These are phyloP conservation scores for Pythium apleroticum DNA, from an alignment of 352 stramenopile genomes.

Conservation along the genomic window DNA sequence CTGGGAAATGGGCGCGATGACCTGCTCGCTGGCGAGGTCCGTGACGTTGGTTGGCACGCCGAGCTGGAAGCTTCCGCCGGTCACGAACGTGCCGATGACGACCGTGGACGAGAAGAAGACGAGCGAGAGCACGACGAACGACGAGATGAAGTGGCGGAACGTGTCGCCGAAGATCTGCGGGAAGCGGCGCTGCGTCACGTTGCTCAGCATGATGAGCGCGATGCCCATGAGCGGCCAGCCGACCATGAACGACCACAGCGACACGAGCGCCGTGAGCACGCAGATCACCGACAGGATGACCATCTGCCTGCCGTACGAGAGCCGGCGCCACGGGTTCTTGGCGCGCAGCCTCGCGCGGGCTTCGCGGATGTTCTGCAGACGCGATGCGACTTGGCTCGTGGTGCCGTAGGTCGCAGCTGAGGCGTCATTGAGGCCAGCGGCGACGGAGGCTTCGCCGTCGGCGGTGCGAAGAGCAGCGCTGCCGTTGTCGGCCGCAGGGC, in stretches of 20 bases:
- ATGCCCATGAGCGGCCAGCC: constrained; percentile 78
- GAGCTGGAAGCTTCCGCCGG: constrained; percentile 54
- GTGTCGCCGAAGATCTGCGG: constrained; percentile 73
- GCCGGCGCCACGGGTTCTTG: constrained; percentile 54
- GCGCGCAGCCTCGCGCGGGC: constrained; percentile 34
- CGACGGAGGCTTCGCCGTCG: neutral
- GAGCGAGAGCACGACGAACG: constrained; percentile 74
- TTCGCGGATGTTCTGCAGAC: constrained; percentile 37
- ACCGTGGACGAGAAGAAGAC: constrained; percentile 83
- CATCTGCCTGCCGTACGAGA: constrained; percentile 46
- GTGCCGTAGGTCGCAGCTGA: neutral
- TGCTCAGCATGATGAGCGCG: constrained; percentile 62
- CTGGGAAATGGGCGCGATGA: constrained; percentile 7
- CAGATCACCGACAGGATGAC: constrained; percentile 54
- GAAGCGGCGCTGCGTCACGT: constrained; percentile 67
- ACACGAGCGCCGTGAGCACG: constrained; percentile 57
- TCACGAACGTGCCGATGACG: constrained; percentile 74
- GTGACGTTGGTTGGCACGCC: constrained; percentile 38
- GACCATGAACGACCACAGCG: constrained; percentile 58
- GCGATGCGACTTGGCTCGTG: constrained; percentile 5
- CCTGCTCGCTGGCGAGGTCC: constrained; percentile 4
- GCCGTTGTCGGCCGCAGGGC: neutral
- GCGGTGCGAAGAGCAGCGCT: neutral
- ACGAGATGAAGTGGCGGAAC: constrained; percentile 73
- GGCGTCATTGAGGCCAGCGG: neutral